Conservation (phyloP, 352 stramenopile species). For the Phytophthora pistaciae region DNA sequence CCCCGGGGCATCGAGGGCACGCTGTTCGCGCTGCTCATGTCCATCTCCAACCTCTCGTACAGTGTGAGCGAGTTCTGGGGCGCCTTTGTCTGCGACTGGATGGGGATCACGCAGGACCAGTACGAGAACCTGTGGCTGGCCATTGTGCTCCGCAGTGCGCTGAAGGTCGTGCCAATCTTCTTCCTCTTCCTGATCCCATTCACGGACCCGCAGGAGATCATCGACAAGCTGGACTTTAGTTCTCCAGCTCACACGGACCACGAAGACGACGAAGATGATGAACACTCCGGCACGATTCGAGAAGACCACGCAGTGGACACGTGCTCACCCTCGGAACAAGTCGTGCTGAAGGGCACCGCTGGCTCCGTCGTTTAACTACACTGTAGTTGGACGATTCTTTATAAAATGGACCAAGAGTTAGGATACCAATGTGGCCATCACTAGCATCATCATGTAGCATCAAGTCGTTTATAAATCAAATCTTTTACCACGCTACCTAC, state of each 20-base stretch:
- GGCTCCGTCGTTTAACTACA: conserved; percentile 27
- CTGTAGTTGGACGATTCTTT: background rate
- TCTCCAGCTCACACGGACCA: conserved; percentile 6
- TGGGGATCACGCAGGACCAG: conserved; percentile 91
- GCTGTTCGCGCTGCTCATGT: conserved; percentile 98
- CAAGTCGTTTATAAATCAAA: conserved; percentile 43
- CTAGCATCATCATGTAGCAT: background rate
- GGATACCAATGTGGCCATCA: background rate
- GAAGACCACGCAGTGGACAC: conserved; percentile 50
- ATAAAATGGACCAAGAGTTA: conserved; percentile 7
- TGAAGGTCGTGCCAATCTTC: conserved; percentile 92
- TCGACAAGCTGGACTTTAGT: conserved; percentile 74
- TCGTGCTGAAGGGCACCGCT: conserved; percentile 30
- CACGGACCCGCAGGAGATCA: conserved; percentile 77
- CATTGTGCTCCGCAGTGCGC: conserved; percentile 91
- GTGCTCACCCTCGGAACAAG: conserved; percentile 40
- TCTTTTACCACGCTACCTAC: conserved; percentile 25
- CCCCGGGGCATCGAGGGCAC: conserved; percentile 96
- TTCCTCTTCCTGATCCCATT: conserved; percentile 89
- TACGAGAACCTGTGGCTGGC: conserved; percentile 94
- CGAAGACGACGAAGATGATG: conserved; percentile 37
- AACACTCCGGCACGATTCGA: conserved; percentile 46
- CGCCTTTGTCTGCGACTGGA: conserved; percentile 87
- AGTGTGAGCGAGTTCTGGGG: conserved; percentile 95
- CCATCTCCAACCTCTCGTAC: conserved; percentile 96